A percentile compares a stretch with the other conserved stretches of the same genome.
Conservation (phyloP, 768 basidiomycete genomes). For the Coprinopsis strossmayeri region DNA sequence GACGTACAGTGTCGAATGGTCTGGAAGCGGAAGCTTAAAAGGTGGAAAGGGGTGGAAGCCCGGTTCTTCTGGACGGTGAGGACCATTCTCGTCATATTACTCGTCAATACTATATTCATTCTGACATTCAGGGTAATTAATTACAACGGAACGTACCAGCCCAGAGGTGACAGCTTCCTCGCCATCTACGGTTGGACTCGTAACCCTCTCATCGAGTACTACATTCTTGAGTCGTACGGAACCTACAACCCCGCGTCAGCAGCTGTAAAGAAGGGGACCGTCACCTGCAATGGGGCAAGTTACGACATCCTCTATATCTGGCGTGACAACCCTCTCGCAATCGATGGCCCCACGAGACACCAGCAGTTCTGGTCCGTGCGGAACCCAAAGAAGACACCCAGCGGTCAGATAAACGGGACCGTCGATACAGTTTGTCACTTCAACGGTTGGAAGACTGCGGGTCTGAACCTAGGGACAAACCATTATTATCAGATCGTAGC, state of each 20-base stretch:
- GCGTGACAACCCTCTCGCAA: neutral
- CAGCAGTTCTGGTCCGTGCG: neutral
- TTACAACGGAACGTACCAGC: conserved; percentile 28
- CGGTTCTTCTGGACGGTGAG: conserved; percentile 20
- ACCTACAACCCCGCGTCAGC: conserved; percentile 31
- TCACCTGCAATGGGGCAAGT: neutral
- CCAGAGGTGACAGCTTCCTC: conserved; percentile 35
- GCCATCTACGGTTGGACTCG: conserved; percentile 42
- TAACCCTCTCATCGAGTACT: conserved; percentile 42
- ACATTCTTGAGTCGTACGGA: conserved; percentile 36
- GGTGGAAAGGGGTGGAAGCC: conserved; percentile 34
- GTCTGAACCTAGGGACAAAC: neutral
- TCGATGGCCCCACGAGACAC: neutral
- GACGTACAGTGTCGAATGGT: conserved; percentile 17
- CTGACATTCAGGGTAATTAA: conserved; percentile 23
- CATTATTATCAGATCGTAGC: neutral
- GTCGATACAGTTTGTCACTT: neutral
- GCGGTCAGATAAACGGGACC: neutral
- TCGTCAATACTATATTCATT: neutral
- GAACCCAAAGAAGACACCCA: neutral
- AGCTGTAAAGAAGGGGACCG: conserved; percentile 13
- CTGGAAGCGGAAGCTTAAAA: conserved; percentile 26
- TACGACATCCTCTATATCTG: neutral
- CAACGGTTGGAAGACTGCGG: neutral
- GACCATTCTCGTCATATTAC: neutral